A percentile compares a stretch with the other conserved stretches of the same genome.
Evolutionary conservation across 2,329 filamentous ascomycete genomes (phyloP).

Genomic region (Aspergillus fischeri): DNA sequence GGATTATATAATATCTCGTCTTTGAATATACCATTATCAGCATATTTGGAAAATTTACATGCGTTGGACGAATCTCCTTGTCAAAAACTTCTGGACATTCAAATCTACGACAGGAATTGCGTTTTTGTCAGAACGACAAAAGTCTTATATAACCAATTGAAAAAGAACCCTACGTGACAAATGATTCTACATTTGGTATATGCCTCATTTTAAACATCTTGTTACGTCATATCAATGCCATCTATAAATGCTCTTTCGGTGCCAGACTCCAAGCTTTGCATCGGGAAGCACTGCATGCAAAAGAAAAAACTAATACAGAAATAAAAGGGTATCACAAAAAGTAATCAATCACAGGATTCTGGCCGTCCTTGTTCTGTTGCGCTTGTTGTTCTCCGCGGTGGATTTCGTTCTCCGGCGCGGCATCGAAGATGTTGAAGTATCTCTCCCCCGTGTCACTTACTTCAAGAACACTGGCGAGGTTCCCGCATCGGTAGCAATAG

Average conservation of each 20-base stretch:
- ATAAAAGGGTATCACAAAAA: constrained; percentile 57
- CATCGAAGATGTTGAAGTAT: constrained; percentile 97
- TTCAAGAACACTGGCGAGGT: constrained; percentile 94
- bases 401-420: constrained; percentile 85
- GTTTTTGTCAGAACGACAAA: neutral
- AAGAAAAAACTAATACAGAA: constrained; percentile 9
- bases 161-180: neutral
- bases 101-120: neutral
- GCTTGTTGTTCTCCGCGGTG: constrained; percentile 78
- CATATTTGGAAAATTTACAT: constrained; percentile 26
- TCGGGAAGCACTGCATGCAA: constrained; percentile 6
- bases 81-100: constrained; percentile 1
- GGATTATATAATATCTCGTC: neutral
- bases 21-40: constrained; percentile 18
- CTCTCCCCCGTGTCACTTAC: constrained; percentile 89
- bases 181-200: neutral
- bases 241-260: constrained; percentile 25
- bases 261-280: constrained; percentile 25
- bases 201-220: neutral
- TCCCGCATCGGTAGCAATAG: constrained; percentile 92
- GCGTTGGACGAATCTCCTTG: constrained; percentile 24
- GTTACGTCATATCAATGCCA: constrained; percentile 12
- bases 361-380: constrained; percentile 64
- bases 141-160: no score
- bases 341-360: constrained; percentile 66